Evolutionary conservation across 2,329 filamentous ascomycete genomes (phyloP).

Genomic region (Calonectria multiphialidica): DNA sequence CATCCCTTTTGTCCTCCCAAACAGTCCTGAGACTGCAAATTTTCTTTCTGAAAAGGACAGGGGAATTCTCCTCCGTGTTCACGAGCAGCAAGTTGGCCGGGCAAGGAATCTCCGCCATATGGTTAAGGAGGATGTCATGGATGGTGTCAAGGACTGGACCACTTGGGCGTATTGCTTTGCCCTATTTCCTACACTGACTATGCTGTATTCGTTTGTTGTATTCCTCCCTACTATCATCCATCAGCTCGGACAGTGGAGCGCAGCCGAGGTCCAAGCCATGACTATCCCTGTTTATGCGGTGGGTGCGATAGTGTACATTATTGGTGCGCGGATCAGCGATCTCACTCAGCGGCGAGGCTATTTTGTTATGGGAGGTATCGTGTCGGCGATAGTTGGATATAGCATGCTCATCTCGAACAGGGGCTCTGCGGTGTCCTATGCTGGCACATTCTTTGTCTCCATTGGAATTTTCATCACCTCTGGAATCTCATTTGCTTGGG

Average conservation of each 20-base stretch:
- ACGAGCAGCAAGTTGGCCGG: slow-evolving; percentile 59
- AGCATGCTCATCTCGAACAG: slow-evolving; percentile 67
- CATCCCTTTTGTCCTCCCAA: slow-evolving; percentile 68
- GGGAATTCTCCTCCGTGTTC: slow-evolving; percentile 64
- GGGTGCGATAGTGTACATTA: slow-evolving; percentile 71
- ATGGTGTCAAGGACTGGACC: slow-evolving; percentile 67
- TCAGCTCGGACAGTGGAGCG: slow-evolving; percentile 68
- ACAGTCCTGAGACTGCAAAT: slow-evolving; percentile 67
- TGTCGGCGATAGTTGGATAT: slow-evolving; percentile 68
- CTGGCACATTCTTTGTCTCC: slow-evolving; percentile 72
- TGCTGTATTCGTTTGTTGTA: slow-evolving; percentile 76
- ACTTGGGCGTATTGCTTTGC: slow-evolving; percentile 70
- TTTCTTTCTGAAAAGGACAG: slow-evolving; percentile 36
- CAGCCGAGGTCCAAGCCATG: slow-evolving; percentile 71
- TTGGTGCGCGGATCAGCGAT: slow-evolving; percentile 69
- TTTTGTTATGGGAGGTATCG: slow-evolving; percentile 64
- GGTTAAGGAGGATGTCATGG: slow-evolving; percentile 43
- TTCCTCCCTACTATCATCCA: slow-evolving; percentile 79
- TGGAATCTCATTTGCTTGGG: slow-evolving; percentile 52
- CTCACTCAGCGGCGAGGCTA: slow-evolving; percentile 66
- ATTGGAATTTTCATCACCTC: slow-evolving; percentile 62
- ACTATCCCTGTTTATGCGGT: slow-evolving; percentile 77
- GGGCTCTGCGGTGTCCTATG: slow-evolving; percentile 70
- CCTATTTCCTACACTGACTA: slow-evolving; percentile 72
- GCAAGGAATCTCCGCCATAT: slow-evolving; percentile 38